phyloP scores from a whole-genome alignment of 306 rosid species.

The peach (Prunus persica) region DNA sequence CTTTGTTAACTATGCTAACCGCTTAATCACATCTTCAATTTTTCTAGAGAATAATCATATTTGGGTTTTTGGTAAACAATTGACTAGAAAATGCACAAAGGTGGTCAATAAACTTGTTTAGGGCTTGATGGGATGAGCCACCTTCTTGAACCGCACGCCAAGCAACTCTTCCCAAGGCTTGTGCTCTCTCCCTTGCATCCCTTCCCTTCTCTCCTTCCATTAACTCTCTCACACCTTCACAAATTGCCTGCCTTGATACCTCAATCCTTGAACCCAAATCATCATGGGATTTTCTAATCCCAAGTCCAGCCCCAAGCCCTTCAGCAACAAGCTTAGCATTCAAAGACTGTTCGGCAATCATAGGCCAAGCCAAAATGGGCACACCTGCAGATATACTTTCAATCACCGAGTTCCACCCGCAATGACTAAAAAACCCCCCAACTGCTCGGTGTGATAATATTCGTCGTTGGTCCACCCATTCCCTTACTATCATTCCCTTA shows the following conservation, averaged over 20 bases:
- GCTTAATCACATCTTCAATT: no score
- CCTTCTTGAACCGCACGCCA: conserved; percentile 28
- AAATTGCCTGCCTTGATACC: conserved; percentile 13
- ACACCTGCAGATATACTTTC: conserved; percentile 30
- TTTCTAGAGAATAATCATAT: no score
- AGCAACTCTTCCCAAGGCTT: conserved; percentile 22
- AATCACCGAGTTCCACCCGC: conserved; percentile 41
- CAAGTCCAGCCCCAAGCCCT: conserved; percentile 23
- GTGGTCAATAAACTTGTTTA: conserved; percentile 16
- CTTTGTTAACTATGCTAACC: no score
- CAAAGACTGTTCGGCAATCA: conserved; percentile 30
- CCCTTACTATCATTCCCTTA: conserved; percentile 17
- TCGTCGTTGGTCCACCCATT: conserved; percentile 32
- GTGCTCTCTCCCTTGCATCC: conserved; percentile 30
- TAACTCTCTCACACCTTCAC: conserved; percentile 33
- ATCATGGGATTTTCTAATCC: neutral
- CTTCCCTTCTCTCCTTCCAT: conserved; percentile 33
- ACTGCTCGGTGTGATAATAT: conserved; percentile 18
- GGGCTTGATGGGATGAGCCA: conserved; percentile 23
- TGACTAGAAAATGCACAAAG: neutral
- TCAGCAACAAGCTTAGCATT: conserved; percentile 30
- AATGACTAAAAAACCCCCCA: conserved; percentile 39
- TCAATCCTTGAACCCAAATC: conserved; percentile 1
- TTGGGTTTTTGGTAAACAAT: no score
- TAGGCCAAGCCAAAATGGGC: conserved; percentile 39